Evolutionary conservation across 2,329 filamentous ascomycete species (phyloP), one percentile per base, ranked within the genome.

Genomic region (Hypoxylon rubiginosum): DNA sequence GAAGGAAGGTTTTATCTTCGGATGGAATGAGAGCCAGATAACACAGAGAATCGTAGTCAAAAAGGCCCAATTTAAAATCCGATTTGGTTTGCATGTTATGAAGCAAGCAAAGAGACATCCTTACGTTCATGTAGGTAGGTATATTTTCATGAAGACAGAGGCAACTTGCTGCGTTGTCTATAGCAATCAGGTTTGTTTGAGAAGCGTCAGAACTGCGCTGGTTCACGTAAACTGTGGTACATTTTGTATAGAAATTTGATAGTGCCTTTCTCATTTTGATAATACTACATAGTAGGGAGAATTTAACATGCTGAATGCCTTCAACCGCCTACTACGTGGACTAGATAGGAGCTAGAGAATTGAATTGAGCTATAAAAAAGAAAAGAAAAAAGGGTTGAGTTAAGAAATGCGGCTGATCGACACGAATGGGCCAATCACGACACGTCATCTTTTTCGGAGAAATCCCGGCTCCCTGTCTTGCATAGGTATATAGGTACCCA

Each of bases 21-120:
- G 78, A 80, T 75, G 74, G 78, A 80, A 81, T 81, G 79, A 81
- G 79, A 81, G 79, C 78, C 75, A 78, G 72, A 78, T 80, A 74
- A 80, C 78, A 79, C 71, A 43, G 69, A 49, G 28, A 19, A 57
- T 28, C 50, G n/a, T 24, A 36, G 66, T 73, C 69, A 56, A 73
- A 72, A 70, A 60, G 72, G 72, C 72, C 69, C 73, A 73, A 73
- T 72, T 73, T 73, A 69, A 71, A 64, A 73, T 73, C 68, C 71
- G 70, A 68, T 64, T 32, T 26, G 21, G 11, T 10, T 46, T 46
- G 41, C 41, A 4, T 17, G 8, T 19, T 50, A 28, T 19, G n/a
- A 43, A 28, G 5, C 26, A 32, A 17, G 17, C 39, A 43, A 39
- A 9, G 17, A 10, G 13, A n/a, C n/a, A n/a, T n/a, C n/a, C n/a